Base-by-base conservation (phyloP, 805 yeast genomes). In the Suhomyces emberorum region DNA sequence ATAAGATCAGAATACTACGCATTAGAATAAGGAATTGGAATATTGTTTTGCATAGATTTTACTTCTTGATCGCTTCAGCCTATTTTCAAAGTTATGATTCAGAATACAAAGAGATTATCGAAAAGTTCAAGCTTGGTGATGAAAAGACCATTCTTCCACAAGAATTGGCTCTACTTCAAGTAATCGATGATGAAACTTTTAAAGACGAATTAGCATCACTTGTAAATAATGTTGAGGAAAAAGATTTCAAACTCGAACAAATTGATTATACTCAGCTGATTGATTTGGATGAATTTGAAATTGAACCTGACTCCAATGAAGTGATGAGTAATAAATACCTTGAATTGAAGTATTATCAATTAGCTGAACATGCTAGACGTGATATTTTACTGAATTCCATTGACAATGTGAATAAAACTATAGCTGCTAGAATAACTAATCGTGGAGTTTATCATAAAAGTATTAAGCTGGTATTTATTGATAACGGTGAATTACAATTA, bases 51-150 rank as follows among this genome's bases (percentile, higher is more conserved):
- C 97, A 93, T 54, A 80, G 89, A 34, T 72, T 82, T 29, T 83
- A 77, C 51, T 91, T 89, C 52, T 76, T 88, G 43, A 64, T 84
- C 17, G 97, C 87, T 0, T 77, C 88, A 2, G 76, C 84, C 0
- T 76, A 83, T 50, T 85, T 72, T 44, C 89, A 83, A 43, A 37
- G 50, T 7, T 57, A 64, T 39, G 70, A 68, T 44, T 49, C 44
- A 15, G 70, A 62, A 32, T 68, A 61, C 34, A 44, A 42, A 19
- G 39, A 44, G 14, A 56, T 59, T 26, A 57, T 63, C 7, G 7
- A 31, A 8, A 28, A 46, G 7, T 38, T 41, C 25, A 44, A 41
- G 16, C 33, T 49, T 2, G n/a, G 35, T 6, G 30, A 19, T 11
- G 14, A 27, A 15, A n/a, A 15, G 16, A 35, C 32, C 11, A 15